phyloP scores from a whole-genome alignment of 768 basidiomycete species.

The Agrocybe pediades region DNA sequence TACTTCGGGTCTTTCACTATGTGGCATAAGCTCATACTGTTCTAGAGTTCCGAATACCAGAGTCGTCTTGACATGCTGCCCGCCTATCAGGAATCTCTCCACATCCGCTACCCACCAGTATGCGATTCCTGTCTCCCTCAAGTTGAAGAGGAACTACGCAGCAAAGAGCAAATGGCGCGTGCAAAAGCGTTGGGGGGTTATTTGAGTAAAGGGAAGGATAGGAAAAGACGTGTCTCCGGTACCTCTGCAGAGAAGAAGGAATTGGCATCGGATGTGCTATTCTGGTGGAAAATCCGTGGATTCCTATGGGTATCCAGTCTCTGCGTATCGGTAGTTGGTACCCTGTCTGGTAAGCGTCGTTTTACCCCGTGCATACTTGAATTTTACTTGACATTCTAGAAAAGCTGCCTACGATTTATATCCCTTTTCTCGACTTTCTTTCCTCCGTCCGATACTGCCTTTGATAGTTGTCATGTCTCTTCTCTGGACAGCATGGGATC shows the following conservation, averaged over 20 bases:
- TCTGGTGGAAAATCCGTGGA: conserved; percentile 73
- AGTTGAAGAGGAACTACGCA: conserved; percentile 80
- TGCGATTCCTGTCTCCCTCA: conserved; percentile 74
- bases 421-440: conserved; percentile 25
- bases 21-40: conserved; percentile 6
- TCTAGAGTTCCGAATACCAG: conserved; percentile 73
- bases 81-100: conserved; percentile 73
- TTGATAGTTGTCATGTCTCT: conserved; percentile 57
- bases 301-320: conserved; percentile 61
- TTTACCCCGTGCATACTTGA: not conserved
- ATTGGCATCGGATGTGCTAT: conserved; percentile 43
- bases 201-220: conserved; percentile 67
- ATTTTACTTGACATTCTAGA: not conserved
- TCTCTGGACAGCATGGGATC: conserved; percentile 86
- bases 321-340: conserved; percentile 39
- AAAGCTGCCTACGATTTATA: conserved; percentile 35
- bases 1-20: conserved; percentile 35
- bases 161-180: conserved; percentile 82
- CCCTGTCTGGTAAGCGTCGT: conserved; percentile 53
- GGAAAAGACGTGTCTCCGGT: conserved; percentile 48
- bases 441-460: conserved; percentile 46
- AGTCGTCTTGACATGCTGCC: conserved; percentile 63
- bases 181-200: conserved; percentile 74
- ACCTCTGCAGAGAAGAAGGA: conserved; percentile 42
- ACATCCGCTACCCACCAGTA: conserved; percentile 85